Base-by-base conservation (phyloP, 2,329 filamentous ascomycete species). In the Elsinoe australis region DNA sequence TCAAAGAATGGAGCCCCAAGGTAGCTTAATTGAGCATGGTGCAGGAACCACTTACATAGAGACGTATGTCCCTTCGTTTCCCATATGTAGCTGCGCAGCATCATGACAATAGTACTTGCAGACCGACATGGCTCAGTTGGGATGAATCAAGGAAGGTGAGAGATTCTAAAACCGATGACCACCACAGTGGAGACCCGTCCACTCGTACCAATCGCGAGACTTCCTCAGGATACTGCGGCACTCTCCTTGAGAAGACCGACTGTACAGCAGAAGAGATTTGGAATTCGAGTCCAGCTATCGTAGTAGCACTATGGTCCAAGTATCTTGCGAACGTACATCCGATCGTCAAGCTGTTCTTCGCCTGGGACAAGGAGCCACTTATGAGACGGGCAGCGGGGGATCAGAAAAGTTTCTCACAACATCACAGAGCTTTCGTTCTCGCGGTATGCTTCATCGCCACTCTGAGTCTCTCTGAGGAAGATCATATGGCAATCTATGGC, bases 401-500 rank as follows among this genome's bases (percentile, higher is more conserved):
- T 10, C 31, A 15, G 3, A 17, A 6, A 10, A 21, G 39, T 17
- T 38, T 51, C 2, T 31, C 18, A 7, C 21, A 24, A 9, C 26
- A 14, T 19, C 34, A 51, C 10, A 38, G 47, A 26, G 17, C 45
- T 8, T 49, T 49, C 12, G 17, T 45, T 4, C 26, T 39, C 14
- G 45, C 42, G 6, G 5, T 49, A 3, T 38, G 49, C 17, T 29
- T 51, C 24, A 35, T 51, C 22, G 38, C 44, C 26, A 32, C 47
- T 1, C 31, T 51, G 26, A 51, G 36, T 15, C n/a, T 51, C 4
- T 39, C 49, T 1, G 45, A 51, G n/a, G 45, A 51, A 28, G 49
- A 51, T 29, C 26, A 28, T 21, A 6, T 17, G n/a, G 5, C 5
- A 18, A 22, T 44, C 10, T 12, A 34, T 15, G 10, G 17, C 12